Percentiles rank a stretch among this genome's conserved stretches.
phyloP scores from a whole-genome alignment of 768 basidiomycete species.

The Paxillus rubicundulus region DNA sequence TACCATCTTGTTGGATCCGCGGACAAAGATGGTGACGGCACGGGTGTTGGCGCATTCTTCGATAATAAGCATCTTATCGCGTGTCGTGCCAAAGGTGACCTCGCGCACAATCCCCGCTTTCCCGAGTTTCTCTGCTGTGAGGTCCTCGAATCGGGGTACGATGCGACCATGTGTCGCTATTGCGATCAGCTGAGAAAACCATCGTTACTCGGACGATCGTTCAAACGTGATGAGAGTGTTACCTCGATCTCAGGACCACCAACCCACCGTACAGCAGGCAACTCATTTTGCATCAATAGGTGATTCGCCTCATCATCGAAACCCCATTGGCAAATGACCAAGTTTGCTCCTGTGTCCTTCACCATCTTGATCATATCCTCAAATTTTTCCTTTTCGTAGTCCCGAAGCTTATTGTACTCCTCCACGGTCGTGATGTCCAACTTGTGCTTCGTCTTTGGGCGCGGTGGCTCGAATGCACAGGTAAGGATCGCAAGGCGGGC shows the following conservation, averaged over 20 bases:
- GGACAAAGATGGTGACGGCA: constrained; percentile 95
- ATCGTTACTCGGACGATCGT: neutral
- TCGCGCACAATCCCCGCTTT: constrained; percentile 93
- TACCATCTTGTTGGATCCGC: constrained; percentile 99
- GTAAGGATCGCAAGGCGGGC: constrained; percentile 95
- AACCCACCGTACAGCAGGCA: constrained; percentile 98
- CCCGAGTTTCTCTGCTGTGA: constrained; percentile 87
- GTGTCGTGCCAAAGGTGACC: constrained; percentile 93
- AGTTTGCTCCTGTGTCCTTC: constrained; percentile 94
- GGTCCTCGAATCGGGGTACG: constrained; percentile 96
- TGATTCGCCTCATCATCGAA: constrained; percentile 99
- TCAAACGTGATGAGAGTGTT: neutral
- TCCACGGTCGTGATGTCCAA: constrained; percentile 95
- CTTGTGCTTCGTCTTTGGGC: constrained; percentile 99
- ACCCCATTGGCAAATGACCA: constrained; percentile 99
- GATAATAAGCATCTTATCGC: constrained; percentile 99
- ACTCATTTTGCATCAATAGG: constrained; percentile 93
- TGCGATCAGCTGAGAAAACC: constrained; percentile 73
- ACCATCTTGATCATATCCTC: constrained; percentile 95
- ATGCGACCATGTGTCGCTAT: constrained; percentile 98
- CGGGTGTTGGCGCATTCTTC: constrained; percentile 97
- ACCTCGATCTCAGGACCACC: constrained; percentile 99
- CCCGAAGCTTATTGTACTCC: constrained; percentile 91
- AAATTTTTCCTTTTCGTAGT: constrained; percentile 97
- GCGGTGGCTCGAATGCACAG: constrained; percentile 97